phyloP scores from a whole-genome alignment of 768 basidiomycete species.

The Xerocomellus chrysenteron region DNA sequence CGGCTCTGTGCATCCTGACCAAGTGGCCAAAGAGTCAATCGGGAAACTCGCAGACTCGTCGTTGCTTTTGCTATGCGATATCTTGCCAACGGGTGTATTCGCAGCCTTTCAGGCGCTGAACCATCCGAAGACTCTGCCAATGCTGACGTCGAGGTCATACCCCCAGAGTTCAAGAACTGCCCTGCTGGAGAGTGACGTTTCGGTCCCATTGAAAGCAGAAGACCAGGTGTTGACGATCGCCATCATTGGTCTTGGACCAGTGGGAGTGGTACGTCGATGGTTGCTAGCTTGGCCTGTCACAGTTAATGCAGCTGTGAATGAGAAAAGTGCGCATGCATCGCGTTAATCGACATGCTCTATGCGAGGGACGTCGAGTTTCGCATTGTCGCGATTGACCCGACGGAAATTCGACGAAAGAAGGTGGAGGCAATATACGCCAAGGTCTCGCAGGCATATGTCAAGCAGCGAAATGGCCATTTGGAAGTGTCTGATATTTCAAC shows the following conservation, averaged over 20 bases:
- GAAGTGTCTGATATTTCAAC: conserved; percentile 50
- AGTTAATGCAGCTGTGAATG: background rate
- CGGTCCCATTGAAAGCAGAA: conserved; percentile 36
- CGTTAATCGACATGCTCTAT: conserved; percentile 60
- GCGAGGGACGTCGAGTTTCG: conserved; percentile 46
- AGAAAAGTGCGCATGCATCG: conserved; percentile 56
- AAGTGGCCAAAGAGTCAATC: conserved; percentile 36
- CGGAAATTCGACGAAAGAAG: conserved; percentile 56
- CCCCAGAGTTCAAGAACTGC: conserved; percentile 37
- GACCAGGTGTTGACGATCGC: conserved; percentile 61
- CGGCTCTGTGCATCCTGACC: conserved; percentile 15
- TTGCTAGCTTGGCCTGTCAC: background rate
- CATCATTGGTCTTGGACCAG: conserved; percentile 74
- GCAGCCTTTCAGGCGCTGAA: conserved; percentile 70
- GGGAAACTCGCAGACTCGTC: conserved; percentile 57
- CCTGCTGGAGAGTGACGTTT: background rate
- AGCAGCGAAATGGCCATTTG: conserved; percentile 40
- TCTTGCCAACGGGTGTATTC: conserved; percentile 78
- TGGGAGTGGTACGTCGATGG: conserved; percentile 53
- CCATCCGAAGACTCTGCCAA: conserved; percentile 67
- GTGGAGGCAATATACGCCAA: conserved; percentile 55
- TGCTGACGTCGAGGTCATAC: conserved; percentile 59
- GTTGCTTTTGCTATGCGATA: conserved; percentile 71
- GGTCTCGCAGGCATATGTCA: conserved; percentile 42
- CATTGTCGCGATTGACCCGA: conserved; percentile 65